Evolutionary conservation across 2,329 filamentous ascomycete species (phyloP).

Genomic region (Sporothrix brasiliensis): DNA sequence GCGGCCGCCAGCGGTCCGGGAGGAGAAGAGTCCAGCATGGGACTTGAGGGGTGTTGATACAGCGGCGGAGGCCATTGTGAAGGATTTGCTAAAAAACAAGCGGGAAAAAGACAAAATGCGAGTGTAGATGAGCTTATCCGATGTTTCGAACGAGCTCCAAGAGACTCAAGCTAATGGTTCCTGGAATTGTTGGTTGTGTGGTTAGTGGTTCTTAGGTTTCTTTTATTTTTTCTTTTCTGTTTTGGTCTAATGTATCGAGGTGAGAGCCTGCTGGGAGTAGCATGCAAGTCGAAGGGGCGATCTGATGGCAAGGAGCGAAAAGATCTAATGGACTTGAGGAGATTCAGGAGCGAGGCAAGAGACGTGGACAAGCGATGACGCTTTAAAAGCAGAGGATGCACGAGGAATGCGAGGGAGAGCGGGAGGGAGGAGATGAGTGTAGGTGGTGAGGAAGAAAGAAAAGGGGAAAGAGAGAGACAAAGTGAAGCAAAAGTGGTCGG

Average conservation of each 20-base stretch:
- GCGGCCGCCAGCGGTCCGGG: constrained; percentile 89
- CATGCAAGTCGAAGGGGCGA: constrained; percentile 52
- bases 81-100: constrained; percentile 37
- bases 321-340: constrained; percentile 53
- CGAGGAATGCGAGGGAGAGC: constrained; percentile 30
- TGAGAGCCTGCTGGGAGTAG: constrained; percentile 48
- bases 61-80: constrained; percentile 75
- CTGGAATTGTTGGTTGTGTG: constrained; percentile 44
- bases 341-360: constrained; percentile 42
- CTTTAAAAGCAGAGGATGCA: constrained; percentile 34
- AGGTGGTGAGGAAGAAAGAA: constrained; percentile 36
- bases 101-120: constrained; percentile 34
- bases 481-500: constrained; percentile 18
- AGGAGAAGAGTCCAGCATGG: constrained; percentile 88
- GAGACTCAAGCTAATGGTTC: constrained; percentile 63
- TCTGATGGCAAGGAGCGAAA: constrained; percentile 52
- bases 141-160: constrained; percentile 58
- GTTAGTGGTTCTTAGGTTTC: constrained; percentile 50
- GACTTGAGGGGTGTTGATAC: constrained; percentile 94
- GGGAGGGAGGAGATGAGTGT: constrained; percentile 34
- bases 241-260: constrained; percentile 50
- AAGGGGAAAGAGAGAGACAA: constrained; percentile 35
- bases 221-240: constrained; percentile 42
- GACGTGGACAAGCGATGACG: constrained; percentile 21
- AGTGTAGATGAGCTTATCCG: constrained; percentile 45